Conservation (phyloP, 73 alveolate species). For the Durusdinium trenchii region DNA sequence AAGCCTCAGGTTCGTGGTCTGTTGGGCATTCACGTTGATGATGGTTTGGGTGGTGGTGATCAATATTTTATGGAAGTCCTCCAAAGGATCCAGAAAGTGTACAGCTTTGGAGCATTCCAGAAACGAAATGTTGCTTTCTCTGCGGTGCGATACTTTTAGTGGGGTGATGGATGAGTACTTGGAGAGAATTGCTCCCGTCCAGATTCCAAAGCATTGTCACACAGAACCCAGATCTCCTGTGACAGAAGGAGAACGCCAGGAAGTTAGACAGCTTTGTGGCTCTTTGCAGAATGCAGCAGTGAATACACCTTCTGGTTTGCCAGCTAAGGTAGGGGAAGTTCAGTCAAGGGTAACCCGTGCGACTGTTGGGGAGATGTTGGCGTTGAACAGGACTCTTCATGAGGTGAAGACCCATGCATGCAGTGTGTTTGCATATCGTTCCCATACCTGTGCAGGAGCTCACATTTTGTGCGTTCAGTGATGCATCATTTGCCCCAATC, state of each 20-base stretch:
- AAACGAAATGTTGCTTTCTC: too few species aligned
- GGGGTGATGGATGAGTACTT: too few species aligned
- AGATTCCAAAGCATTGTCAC: neutral
- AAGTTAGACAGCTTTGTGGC: neutral
- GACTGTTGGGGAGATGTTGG: neutral
- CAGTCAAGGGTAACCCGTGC: neutral
- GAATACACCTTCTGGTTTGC: neutral
- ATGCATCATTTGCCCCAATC: conserved; percentile 8
- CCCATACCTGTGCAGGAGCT: neutral
- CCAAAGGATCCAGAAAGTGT: too few species aligned
- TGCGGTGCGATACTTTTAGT: too few species aligned
- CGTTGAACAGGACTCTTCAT: neutral
- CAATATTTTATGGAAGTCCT: too few species aligned
- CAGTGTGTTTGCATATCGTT: neutral
- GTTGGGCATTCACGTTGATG: too few species aligned
- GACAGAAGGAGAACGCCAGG: neutral
- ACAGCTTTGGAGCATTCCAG: too few species aligned
- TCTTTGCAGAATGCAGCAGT: neutral
- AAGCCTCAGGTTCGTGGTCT: too few species aligned
- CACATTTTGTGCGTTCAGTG: neutral
- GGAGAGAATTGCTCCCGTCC: too few species aligned
- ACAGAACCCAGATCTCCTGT: neutral
- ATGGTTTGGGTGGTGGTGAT: too few species aligned
- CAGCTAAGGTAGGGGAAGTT: neutral
- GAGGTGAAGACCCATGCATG: neutral